A percentile compares a stretch with the other conserved stretches of the same genome.
phyloP scores from a whole-genome alignment of 805 yeast genomes.

The Candida vartiovaarae region DNA sequence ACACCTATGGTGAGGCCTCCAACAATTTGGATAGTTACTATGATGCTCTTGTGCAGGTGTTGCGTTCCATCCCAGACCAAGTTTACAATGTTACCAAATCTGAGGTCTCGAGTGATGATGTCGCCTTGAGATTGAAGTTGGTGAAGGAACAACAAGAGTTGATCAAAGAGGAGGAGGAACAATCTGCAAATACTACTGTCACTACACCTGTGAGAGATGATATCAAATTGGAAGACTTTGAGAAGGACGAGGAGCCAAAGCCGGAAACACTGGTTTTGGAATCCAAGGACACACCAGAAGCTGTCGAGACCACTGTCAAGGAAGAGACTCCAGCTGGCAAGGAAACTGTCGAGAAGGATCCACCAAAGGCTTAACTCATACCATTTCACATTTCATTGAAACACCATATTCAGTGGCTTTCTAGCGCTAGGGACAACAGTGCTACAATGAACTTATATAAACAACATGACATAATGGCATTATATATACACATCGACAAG shows the following conservation, averaged over 20 bases:
- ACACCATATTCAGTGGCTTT: too few relatives aligned
- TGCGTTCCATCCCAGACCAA: constrained; percentile 89
- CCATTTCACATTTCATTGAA: too few relatives aligned
- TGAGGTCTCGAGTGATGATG: constrained; percentile 59
- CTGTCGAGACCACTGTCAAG: constrained; percentile 7
- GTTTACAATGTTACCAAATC: constrained; percentile 92
- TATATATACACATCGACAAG: too few relatives aligned
- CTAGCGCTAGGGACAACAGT: too few relatives aligned
- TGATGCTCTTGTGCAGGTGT: constrained; percentile 82
- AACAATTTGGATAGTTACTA: constrained; percentile 48
- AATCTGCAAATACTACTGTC: constrained; percentile 40
- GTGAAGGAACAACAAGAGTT: constrained; percentile 74
- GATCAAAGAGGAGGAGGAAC: constrained; percentile 79
- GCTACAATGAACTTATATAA: too few relatives aligned
- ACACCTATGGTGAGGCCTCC: constrained; percentile 67
- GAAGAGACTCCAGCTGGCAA: constrained; percentile 10
- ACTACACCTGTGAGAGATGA: constrained; percentile 27
- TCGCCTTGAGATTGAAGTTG: constrained; percentile 63
- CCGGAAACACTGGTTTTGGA: not conserved
- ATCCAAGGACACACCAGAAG: constrained; percentile 4
- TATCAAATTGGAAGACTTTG: constrained; percentile 32
- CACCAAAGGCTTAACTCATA: not conserved
- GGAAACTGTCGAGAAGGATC: constrained; percentile 2
- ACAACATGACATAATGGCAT: too few relatives aligned
- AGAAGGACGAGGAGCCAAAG: constrained; percentile 17